Percentiles rank a stretch among this genome's conserved stretches.
Evolutionary conservation across 2,329 filamentous ascomycete species (phyloP).

Genomic region (Westerdykella ornata): DNA sequence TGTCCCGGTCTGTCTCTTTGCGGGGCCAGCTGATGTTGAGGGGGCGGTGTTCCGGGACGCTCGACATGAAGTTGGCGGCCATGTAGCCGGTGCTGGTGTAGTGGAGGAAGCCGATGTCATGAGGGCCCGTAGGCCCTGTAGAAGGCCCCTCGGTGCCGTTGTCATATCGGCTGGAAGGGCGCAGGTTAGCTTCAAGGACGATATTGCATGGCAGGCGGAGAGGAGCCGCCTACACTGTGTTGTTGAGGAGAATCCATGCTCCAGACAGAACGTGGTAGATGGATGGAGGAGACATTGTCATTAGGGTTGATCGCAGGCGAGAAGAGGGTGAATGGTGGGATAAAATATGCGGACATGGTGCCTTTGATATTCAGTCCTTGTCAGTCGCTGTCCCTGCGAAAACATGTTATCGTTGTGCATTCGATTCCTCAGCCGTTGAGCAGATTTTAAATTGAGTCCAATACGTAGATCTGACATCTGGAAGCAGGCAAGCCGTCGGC

Average conservation of each 20-base stretch:
- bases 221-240: conserved; percentile 1
- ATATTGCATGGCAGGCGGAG: neutral
- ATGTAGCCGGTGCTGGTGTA: conserved; percentile 23
- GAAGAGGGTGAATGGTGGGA: no score
- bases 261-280: conserved; percentile 3
- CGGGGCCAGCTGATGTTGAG: conserved; percentile 20
- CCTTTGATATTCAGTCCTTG: no score
- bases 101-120: conserved; percentile 17
- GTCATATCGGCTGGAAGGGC: neutral
- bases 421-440: no score
- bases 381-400: no score
- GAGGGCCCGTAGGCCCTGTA: neutral
- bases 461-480: no score
- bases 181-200: neutral
- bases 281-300: no score
- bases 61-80: conserved; percentile 24
- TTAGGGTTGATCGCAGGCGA: no score
- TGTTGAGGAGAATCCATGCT: conserved; percentile 10
- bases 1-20: conserved; percentile 15
- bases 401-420: no score
- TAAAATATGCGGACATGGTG: no score
- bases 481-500: no score
- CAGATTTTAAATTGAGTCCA: no score
- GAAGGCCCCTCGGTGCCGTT: neutral
- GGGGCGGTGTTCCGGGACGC: conserved; percentile 15